Base-by-base conservation (phyloP, 2,329 filamentous ascomycete species). In the Neopestalotiopsis sp. region DNA sequence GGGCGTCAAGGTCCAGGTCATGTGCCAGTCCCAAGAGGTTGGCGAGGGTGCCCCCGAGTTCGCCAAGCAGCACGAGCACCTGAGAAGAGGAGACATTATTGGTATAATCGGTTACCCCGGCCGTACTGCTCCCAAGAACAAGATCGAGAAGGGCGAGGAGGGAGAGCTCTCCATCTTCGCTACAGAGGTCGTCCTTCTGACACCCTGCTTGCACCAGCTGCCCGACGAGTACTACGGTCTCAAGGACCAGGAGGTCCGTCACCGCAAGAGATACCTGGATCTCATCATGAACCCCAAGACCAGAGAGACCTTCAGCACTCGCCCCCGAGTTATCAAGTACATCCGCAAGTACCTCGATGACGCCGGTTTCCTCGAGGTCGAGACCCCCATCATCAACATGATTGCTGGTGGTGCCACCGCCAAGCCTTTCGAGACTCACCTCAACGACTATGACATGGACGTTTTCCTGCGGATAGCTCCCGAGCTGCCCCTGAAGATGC, bases 331-430 rank as follows among this genome's bases (percentile, higher is more conserved):
- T 77, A 90, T 97, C 78, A 90, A 89, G 71, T 98, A 94, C 79
- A 92, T 99, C 74, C 93, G 96, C 74, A 88, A 89, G 76, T 99
- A 92, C 87, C 94, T 99, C 75, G 93, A 98, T 76, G 89, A 91
- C 74, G 88, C 92, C 67, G 93, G 95, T 76, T 99, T 99, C 81
- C 87, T 94, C 68, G 95, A 98, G 80, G 95, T 98, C 32, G 94
- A 98, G 84, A 99, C 96, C 0, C 95, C 96, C 5, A 98, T 98
- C 90, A 95, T 99, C 89, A 97, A 97, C 80, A 89, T 93, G 76
- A 97, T 97, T 78, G 94, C 96, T 38, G 97, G 96, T 74, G 42
- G 63, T 49, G 96, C 96, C 42, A 98, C 96, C 1, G 96, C 96
- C 69, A 94, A 93, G 85, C 96, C 96, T 5, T 99, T 99, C 83